A percentile compares a stretch with the other conserved stretches of the same genome.
These are phyloP conservation scores for Trichopus zeylanicus DNA, from an alignment of 116 monocot species.

Conservation along the genomic window DNA sequence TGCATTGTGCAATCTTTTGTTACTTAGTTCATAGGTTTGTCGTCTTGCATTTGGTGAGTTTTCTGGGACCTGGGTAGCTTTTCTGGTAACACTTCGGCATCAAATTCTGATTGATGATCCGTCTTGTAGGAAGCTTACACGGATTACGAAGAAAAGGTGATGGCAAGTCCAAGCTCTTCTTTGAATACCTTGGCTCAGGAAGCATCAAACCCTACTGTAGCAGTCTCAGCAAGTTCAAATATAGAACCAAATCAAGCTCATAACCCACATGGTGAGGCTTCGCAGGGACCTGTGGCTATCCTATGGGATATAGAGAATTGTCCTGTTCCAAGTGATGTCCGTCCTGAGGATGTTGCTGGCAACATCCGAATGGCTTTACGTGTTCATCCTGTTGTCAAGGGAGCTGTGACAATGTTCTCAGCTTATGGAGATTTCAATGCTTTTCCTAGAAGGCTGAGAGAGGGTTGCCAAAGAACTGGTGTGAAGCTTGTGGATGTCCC, in stretches of 20 bases:
- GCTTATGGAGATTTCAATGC: slow-evolving; percentile 90
- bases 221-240: slow-evolving; percentile 14
- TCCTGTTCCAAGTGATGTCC: slow-evolving; percentile 69
- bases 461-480: slow-evolving; percentile 87
- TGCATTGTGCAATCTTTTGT: too few relatives aligned
- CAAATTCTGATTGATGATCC: not conserved
- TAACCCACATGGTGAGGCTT: slow-evolving; percentile 3
- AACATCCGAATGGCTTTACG: slow-evolving; percentile 76
- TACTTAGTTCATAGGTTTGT: too few relatives aligned
- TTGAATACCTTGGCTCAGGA: slow-evolving; percentile 18
- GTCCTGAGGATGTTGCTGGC: slow-evolving; percentile 77
- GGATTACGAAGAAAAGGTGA: slow-evolving; percentile 19
- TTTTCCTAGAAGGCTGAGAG: slow-evolving; percentile 70
- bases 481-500: slow-evolving; percentile 97
- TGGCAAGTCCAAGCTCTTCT: slow-evolving; percentile 23
- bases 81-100: too few relatives aligned
- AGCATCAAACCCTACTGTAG: slow-evolving; percentile 13
- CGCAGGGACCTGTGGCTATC: slow-evolving; percentile 57
- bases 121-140: not conserved
- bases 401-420: slow-evolving; percentile 67
- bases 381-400: slow-evolving; percentile 50
- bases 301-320: slow-evolving; percentile 98
- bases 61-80: too few relatives aligned
- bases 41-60: too few relatives aligned
- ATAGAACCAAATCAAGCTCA: slow-evolving; percentile 17